Base-by-base conservation (phyloP, 306 rosid genomes). In the Echinosophora koreensis region DNA sequence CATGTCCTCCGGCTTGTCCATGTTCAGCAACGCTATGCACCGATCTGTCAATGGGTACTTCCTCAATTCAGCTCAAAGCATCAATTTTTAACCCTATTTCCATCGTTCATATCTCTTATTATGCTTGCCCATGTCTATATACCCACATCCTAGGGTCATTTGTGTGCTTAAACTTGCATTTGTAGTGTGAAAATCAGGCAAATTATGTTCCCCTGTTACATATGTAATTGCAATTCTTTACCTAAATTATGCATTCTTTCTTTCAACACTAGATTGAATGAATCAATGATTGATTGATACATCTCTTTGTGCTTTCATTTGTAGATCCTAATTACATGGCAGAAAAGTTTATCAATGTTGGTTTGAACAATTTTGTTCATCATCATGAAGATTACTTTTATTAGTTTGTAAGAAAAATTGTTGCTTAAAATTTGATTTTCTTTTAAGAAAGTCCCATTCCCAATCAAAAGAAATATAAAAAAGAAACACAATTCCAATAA, bases 11-110 rank as follows among this genome's bases (percentile, higher is more conserved):
- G 87, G 96, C 56, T 51, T 93, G 35, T 87, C 97, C 80, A 65
- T 74, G 70, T 83, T 94, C 82, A 60, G 91, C 86, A 91, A 56
- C 85, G 98, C 92, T 78, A 86, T 94, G 97, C 92, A 88, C 82
- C 92, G 96, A 90, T 94, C 98, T 70, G 97, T 94, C 34, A 87
- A 87, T 81, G 96, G 98, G 98, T 94, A 83, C 78, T 32, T 63
- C 8, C 42, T 56, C 47, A 76, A 39, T 65, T 71, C 62, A 39
- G 34, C 27, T 76, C 41, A 30, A 74, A 56, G n/a, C 42, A 47
- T n/a, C 41, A 47, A 35, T 34, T 70, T 60, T 34, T 16, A 34
- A 10, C 30, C 13, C 9, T 59, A 2, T 58, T 41, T 30, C 6
- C 15, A 59, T 73, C 37, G 22, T 18, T 18, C 8, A 38, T 6